phyloP scores from a whole-genome alignment of 2,329 filamentous ascomycete genomes.

The Harringtonia lauricola region DNA sequence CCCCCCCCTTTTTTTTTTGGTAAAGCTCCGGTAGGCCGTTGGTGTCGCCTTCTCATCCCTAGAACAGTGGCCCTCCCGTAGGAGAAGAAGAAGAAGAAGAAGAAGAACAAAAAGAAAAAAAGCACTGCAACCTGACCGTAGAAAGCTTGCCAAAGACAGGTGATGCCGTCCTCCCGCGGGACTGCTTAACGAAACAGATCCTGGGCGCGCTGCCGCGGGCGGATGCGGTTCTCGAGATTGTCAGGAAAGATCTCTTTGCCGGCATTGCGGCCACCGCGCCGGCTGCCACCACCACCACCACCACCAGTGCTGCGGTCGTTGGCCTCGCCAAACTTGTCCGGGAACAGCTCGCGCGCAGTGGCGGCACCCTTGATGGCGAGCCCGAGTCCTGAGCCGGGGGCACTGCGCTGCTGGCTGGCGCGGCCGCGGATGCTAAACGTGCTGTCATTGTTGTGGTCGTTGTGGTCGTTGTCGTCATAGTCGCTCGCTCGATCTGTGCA shows the following conservation, averaged over 20 bases:
- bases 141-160: no score
- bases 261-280: constrained; percentile 34
- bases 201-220: constrained; percentile 55
- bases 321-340: constrained; percentile 39
- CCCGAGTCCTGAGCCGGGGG: constrained; percentile 29
- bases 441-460: not conserved
- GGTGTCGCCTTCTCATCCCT: no score
- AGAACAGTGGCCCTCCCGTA: no score
- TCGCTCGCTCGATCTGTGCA: no score
- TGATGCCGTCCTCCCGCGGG: no score
- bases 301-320: not conserved
- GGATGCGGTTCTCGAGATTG: constrained; percentile 44
- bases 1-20: no score
- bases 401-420: constrained; percentile 32
- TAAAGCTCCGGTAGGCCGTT: no score
- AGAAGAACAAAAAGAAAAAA: no score
- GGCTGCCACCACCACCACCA: no score
- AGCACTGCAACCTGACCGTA: no score
- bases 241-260: constrained; percentile 61
- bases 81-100: no score
- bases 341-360: constrained; percentile 56
- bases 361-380: constrained; percentile 57
- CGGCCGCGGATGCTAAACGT: constrained; percentile 48
- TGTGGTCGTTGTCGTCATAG: no score
- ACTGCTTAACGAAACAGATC: constrained; percentile 54